Evolutionary conservation across 192 early-diverging fungal genomes (phyloP), one percentile per base, ranked within the genome.

Genomic region (Podila minutissima): DNA sequence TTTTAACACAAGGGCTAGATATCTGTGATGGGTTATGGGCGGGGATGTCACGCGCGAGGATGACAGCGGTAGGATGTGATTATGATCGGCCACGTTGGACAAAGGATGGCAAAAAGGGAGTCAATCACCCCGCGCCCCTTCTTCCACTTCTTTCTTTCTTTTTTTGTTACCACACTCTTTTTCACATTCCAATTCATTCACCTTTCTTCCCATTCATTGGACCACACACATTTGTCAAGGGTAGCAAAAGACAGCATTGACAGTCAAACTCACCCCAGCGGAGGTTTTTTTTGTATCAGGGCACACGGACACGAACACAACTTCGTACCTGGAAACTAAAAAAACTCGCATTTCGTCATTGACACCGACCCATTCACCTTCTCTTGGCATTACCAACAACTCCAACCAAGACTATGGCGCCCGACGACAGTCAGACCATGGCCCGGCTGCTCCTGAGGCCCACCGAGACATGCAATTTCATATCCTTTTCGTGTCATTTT

Each of bases 401-500:
- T 15, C 15, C 1, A 46, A 13, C 15, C 8, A 46, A 46, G 41
- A 46, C 12, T 46, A 46, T 46, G 41, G 41, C 41, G 4, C 12
- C 3, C 41, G 75, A 71, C 38, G 68, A 71, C 13, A 60, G 59
- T 59, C 69, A 41, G 19, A 65, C 69, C 11, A 67, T 71, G 41
- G 49, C 65, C 26, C 53, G 50, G 11, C 59, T 78, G 37, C 51
- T 78, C 49, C 57, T 78, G 20, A 63, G 75, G 50, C 75, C 75
- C 12, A 63, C 69, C 17, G 75, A 78, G 60, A 62, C 48, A 46
- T 78, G 75, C 74, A 69, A 49, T 55, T 49, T 76, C 64, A 63
- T 76, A 68, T 76, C 57, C 38, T 38, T 17, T 15, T 33, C 29
- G 13, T 67, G 49, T 53, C 38, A n/a, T 24, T 62, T 64, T 24